A percentile compares a stretch with the other conserved stretches of the same genome.
phyloP scores from a whole-genome alignment of 2,329 filamentous ascomycete species.

The Monosporascus sp. region DNA sequence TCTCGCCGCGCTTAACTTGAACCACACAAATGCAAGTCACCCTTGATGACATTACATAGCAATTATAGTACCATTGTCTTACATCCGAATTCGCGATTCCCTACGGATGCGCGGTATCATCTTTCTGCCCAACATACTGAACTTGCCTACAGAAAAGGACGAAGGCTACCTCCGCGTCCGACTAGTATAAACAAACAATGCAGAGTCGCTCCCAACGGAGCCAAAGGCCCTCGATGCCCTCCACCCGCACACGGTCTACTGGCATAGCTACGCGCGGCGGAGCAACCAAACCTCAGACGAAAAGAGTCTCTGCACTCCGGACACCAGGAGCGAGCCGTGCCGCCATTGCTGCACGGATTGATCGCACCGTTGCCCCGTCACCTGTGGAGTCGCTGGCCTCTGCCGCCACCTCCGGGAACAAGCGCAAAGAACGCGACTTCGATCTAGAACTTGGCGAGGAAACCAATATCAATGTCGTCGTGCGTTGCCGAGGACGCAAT shows the following conservation, averaged over 20 bases:
- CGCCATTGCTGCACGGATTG: conserved; percentile 22
- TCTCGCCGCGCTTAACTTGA: too few relatives aligned
- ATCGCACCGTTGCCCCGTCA: conserved; percentile 51
- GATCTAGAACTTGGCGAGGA: conserved; percentile 69
- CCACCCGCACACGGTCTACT: conserved; percentile 12
- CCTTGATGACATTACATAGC: too few relatives aligned
- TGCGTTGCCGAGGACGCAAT: conserved; percentile 87
- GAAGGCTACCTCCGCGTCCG: not conserved
- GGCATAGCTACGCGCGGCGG: conserved; percentile 15
- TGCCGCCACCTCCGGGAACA: conserved; percentile 54
- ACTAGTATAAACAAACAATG: conserved; percentile 12
- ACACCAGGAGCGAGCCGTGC: conserved; percentile 19
- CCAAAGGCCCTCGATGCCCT: conserved; percentile 24
- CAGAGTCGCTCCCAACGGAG: conserved; percentile 26
- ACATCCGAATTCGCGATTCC: too few relatives aligned
- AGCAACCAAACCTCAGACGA: conserved; percentile 14
- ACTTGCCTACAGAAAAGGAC: too few relatives aligned
- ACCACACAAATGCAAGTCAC: too few relatives aligned
- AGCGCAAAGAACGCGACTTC: conserved; percentile 85
- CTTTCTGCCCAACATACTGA: too few relatives aligned
- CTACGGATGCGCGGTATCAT: too few relatives aligned
- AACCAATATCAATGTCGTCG: conserved; percentile 97
- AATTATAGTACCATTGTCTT: too few relatives aligned
- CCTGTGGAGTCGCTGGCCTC: conserved; percentile 68
- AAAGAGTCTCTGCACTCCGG: conserved; percentile 20